Conservation (phyloP, 2,329 filamentous ascomycete species). For the Microsporum audouinii region DNA sequence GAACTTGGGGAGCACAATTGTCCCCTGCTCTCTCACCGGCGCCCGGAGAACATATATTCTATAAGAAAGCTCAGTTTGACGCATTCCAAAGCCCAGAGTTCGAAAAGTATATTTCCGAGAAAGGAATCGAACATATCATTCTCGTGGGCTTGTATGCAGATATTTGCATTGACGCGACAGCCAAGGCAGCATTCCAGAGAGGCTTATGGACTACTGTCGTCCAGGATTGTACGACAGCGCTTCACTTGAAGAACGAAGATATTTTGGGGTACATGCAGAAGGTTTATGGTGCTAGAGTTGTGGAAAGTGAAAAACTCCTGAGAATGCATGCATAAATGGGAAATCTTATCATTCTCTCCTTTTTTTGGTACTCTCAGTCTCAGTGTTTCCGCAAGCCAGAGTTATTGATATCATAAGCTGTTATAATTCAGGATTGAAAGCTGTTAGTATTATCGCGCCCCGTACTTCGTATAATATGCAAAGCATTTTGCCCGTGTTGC, state of each 20-base stretch:
- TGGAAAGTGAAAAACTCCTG: slow-evolving; percentile 2
- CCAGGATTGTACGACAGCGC: slow-evolving; percentile 3
- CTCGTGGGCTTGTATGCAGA: slow-evolving; percentile 4
- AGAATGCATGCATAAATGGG: not conserved
- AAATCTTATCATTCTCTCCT: not conserved
- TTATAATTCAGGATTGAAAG: not conserved
- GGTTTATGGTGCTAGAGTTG: slow-evolving; percentile 3
- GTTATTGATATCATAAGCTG: not conserved
- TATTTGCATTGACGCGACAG: slow-evolving; percentile 3
- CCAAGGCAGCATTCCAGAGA: slow-evolving; percentile 3
- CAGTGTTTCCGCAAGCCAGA: not conserved
- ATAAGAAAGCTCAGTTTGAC: slow-evolving; percentile 3
- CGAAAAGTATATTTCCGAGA: slow-evolving; percentile 3
- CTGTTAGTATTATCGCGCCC: not conserved
- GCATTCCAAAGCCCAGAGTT: slow-evolving; percentile 1
- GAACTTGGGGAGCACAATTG: not conserved
- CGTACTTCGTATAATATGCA: not conserved
- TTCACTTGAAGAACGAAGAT: not conserved
- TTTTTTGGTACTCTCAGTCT: not conserved
- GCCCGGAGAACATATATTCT: not conserved
- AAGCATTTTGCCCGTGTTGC: not conserved
- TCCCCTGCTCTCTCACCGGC: not conserved
- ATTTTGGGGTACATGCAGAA: slow-evolving; percentile 5
- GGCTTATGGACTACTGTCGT: slow-evolving; percentile 4
- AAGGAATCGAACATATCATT: not conserved